Evolutionary conservation across 352 stramenopile genomes (phyloP), one percentile per base, ranked within the genome.

Genomic region (Saprolegnia diclina): DNA sequence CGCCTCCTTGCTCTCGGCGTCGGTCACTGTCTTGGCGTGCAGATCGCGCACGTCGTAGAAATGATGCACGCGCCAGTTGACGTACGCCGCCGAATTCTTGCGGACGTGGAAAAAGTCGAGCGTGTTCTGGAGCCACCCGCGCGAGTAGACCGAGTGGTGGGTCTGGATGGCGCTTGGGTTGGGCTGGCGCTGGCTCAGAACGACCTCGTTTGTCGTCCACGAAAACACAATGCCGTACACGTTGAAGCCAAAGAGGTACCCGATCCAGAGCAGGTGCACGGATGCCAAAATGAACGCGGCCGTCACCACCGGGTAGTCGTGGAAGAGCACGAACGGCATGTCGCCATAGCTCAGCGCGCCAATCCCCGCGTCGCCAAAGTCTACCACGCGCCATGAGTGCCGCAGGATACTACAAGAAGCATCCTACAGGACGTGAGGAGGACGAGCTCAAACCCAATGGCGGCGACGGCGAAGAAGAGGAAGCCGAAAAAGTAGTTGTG

Each of bases 401-500:
- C 59, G n/a, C 44, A 52, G 1, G 14, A 13, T 32, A 59, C 32
- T 35, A 26, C n/a, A 61, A 22, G 9, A 18, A 13, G 11, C 10
- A 29, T 13, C 21, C 10, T 9, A 61, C 73, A 87, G 24, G 75
- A 79, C 73, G 73, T 87, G 67, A 74, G 83, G 0, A 75, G 73
- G 11, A 81, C 26, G 14, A 91, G 71, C 48, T 79, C 76, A 42
- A 90, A 50, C 24, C 56, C 71, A 64, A 92, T 91, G 3, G 76
- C 81, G 11, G 79, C 19, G 16, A 89, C 85, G 19, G 80, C 78
- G 26, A 77, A 89, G 54, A 89, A 72, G 37, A 98, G 76, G 77
- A 99, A 98, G 4, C 82, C 72, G 42, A 98, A 77, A 73, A 99
- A 99, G 54, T 79, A 91, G 48, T 81, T 72, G 79, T 99, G 93